phyloP scores from a whole-genome alignment of 768 basidiomycete genomes.

The Mycena venus region DNA sequence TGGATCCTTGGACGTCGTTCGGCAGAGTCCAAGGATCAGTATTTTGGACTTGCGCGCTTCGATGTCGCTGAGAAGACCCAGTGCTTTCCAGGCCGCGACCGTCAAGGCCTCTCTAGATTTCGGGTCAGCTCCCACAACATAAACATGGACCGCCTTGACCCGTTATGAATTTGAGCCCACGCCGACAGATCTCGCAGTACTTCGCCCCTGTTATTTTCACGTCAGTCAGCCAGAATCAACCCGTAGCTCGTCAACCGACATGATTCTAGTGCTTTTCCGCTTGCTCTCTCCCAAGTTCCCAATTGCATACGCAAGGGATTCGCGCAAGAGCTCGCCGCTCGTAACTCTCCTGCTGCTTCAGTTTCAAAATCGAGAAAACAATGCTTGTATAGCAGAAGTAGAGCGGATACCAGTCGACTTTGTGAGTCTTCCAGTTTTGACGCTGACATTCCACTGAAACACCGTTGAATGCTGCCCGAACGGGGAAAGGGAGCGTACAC shows the following conservation, averaged over 20 bases:
- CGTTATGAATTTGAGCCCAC: constrained; percentile 14
- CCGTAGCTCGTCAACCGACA: background rate
- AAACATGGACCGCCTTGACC: background rate
- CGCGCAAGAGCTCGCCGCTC: constrained; percentile 6
- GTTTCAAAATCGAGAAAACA: background rate
- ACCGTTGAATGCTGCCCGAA: too few species aligned
- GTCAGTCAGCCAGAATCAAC: background rate
- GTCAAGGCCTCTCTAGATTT: background rate
- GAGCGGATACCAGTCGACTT: constrained; percentile 7
- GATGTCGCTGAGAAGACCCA: constrained; percentile 14
- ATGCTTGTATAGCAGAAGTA: too few species aligned
- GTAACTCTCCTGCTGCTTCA: constrained; percentile 10
- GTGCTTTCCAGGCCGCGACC: constrained; percentile 17
- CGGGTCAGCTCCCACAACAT: background rate
- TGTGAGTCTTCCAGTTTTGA: constrained; percentile 18
- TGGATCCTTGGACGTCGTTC: constrained; percentile 1
- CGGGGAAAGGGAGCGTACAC: background rate
- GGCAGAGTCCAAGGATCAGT: constrained; percentile 7
- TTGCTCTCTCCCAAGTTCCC: background rate
- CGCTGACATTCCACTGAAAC: constrained; percentile 21
- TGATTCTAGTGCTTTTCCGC: background rate
- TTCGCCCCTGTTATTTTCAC: background rate
- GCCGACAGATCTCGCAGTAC: constrained; percentile 2
- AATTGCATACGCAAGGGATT: background rate
- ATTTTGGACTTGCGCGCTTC: constrained; percentile 22